A percentile compares a stretch with the other conserved stretches of the same genome.
These are phyloP conservation scores for Tricholoma terreum DNA, from an alignment of 768 basidiomycete genomes.

Conservation along the genomic window DNA sequence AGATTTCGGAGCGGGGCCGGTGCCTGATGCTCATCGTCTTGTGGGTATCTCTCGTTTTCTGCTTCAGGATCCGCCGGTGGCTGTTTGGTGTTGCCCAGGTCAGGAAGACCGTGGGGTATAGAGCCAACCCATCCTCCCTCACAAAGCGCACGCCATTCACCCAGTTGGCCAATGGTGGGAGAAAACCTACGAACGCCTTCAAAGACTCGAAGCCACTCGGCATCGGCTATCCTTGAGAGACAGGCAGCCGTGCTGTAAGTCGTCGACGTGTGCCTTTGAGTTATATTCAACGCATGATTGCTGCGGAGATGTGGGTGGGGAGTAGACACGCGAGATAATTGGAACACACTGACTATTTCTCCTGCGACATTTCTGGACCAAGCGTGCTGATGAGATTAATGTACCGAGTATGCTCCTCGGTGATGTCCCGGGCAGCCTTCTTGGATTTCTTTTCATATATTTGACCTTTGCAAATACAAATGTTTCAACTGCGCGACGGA, in stretches of 20 bases:
- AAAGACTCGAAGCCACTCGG: conserved; percentile 71
- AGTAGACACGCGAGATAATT: neutral
- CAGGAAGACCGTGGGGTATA: conserved; percentile 44
- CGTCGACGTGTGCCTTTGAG: conserved; percentile 55
- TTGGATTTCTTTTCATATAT: conserved; percentile 78
- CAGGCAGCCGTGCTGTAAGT: conserved; percentile 62
- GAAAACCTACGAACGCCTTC: conserved; percentile 69
- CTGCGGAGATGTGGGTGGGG: conserved; percentile 31
- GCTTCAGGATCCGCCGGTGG: conserved; percentile 1
- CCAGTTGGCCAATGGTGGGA: conserved; percentile 65
- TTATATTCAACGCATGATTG: conserved; percentile 62
- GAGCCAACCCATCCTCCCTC: conserved; percentile 71
- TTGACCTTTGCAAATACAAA: conserved; percentile 45
- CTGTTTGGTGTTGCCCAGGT: conserved; percentile 19
- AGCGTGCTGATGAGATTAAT: conserved; percentile 67
- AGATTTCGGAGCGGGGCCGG: conserved; percentile 4
- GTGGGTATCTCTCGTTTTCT: neutral
- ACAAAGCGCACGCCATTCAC: conserved; percentile 70
- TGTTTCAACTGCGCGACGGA: neutral
- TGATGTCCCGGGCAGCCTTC: conserved; percentile 62
- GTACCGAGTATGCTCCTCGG: conserved; percentile 76
- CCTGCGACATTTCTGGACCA: conserved; percentile 76
- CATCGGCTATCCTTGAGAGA: conserved; percentile 70
- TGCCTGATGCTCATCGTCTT: conserved; percentile 4
- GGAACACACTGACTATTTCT: conserved; percentile 63